Conservation (phyloP, 192 early-diverging fungal genomes). For the Coemansia umbellata region DNA sequence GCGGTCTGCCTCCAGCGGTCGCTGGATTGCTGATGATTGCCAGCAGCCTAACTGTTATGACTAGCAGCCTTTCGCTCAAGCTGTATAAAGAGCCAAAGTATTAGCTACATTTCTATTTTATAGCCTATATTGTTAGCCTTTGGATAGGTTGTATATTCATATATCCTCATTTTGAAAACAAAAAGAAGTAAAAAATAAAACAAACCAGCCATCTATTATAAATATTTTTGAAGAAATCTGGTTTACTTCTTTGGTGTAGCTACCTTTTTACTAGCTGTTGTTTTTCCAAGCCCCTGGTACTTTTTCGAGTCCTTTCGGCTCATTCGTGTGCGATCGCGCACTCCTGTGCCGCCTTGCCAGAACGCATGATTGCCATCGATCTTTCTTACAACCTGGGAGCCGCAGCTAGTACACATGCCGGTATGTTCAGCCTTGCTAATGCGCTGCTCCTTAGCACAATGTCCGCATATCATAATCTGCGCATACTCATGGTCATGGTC, state of each 20-base stretch:
- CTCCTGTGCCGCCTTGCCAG: conserved; percentile 92
- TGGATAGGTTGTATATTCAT: neutral
- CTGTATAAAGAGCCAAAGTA: conserved; percentile 49
- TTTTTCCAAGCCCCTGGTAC: conserved; percentile 60
- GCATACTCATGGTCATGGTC: conserved; percentile 68
- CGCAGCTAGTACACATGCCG: conserved; percentile 58
- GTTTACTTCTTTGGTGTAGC: conserved; percentile 20
- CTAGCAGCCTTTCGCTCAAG: conserved; percentile 70
- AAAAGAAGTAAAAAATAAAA: neutral
- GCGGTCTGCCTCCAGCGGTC: conserved; percentile 67
- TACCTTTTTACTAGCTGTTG: conserved; percentile 43
- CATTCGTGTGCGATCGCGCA: conserved; percentile 69
- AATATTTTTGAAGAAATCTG: neutral
- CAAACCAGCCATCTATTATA: neutral
- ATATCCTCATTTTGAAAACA: neutral
- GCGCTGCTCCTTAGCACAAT: conserved; percentile 76
- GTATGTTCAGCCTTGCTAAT: conserved; percentile 49
- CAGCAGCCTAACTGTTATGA: conserved; percentile 80
- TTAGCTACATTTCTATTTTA: neutral
- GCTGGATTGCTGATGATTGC: conserved; percentile 90
- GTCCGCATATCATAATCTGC: conserved; percentile 78
- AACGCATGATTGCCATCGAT: conserved; percentile 58
- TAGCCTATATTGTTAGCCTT: neutral
- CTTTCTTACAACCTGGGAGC: conserved; percentile 55
- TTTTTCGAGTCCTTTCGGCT: conserved; percentile 69